Percentiles rank a stretch among this genome's conserved stretches.
Evolutionary conservation across 495 filamentous ascomycete species (phyloP).

Genomic region (Paragyromitra xinjiangensis): DNA sequence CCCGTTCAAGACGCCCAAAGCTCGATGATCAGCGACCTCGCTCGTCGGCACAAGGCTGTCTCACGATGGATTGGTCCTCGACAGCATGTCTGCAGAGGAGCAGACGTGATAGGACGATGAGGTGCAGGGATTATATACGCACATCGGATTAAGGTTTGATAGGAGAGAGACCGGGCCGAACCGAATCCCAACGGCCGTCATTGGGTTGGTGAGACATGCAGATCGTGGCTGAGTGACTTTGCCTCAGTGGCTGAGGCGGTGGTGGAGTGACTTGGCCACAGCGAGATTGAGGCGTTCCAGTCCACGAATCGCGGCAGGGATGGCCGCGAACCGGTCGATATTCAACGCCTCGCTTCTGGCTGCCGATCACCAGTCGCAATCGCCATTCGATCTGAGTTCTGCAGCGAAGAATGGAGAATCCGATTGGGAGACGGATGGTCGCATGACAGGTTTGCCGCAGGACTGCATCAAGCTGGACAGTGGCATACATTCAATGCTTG

Average conservation of each 20-base stretch:
- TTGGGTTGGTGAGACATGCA: neutral
- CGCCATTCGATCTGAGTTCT: neutral
- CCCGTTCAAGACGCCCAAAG: neutral
- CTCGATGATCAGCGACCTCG: neutral
- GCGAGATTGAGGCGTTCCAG: neutral
- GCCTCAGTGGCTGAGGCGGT: neutral
- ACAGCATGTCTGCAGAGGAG: neutral
- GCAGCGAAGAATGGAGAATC: neutral
- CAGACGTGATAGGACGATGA: neutral
- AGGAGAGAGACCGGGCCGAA: neutral
- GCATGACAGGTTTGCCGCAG: neutral
- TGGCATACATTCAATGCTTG: neutral
- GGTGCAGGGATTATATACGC: neutral
- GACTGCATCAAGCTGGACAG: neutral
- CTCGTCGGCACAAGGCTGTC: neutral
- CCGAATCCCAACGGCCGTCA: neutral
- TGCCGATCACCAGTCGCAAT: neutral
- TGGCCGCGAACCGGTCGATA: neutral
- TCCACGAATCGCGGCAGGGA: neutral
- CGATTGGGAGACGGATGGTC: neutral
- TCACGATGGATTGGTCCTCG: neutral
- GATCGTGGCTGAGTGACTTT: neutral
- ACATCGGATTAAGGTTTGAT: conserved; percentile 16
- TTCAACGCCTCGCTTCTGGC: neutral
- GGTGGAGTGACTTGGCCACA: neutral